Conservation (phyloP, 2,329 filamentous ascomycete genomes). For the Tolypocladium guangdongense region DNA sequence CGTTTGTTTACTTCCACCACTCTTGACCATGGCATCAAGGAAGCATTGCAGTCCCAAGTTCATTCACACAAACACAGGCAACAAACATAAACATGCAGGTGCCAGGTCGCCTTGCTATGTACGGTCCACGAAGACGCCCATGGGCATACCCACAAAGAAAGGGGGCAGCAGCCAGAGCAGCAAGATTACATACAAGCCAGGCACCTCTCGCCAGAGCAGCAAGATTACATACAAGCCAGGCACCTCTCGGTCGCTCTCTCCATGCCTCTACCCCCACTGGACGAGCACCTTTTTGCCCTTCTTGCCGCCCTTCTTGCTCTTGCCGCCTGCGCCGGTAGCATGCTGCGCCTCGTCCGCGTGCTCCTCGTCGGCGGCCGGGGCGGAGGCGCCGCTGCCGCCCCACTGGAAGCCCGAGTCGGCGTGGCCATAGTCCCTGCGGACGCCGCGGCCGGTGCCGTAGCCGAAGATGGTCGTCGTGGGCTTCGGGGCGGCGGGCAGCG, state of each 20-base stretch:
- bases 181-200: neutral
- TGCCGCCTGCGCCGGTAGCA: constrained; percentile 19
- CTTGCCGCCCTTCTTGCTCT: constrained; percentile 45
- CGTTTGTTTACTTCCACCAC: neutral
- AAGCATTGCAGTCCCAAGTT: neutral
- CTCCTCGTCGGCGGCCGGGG: constrained; percentile 11
- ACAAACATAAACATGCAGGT: neutral
- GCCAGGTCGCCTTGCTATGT: neutral
- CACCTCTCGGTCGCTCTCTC: neutral
- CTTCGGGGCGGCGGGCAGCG: constrained; percentile 68
- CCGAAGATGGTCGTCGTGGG: constrained; percentile 51
- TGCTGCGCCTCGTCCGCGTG: constrained; percentile 15
- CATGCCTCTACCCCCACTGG: constrained; percentile 41
- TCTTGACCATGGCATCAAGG: too few relatives aligned
- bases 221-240: neutral
- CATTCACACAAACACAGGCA: neutral
- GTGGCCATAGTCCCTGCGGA: constrained; percentile 40
- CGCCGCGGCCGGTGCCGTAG: constrained; percentile 41
- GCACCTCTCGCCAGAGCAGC: neutral
- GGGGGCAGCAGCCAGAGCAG: neutral
- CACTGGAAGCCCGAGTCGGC: constrained; percentile 43
- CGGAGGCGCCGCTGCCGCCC: constrained; percentile 23
- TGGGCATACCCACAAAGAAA: neutral
- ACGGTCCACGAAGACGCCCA: neutral
- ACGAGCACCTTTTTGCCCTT: constrained; percentile 53